Percentiles rank a stretch among this genome's conserved stretches.
These are phyloP conservation scores for Pedinophyceae sp. DNA, from an alignment of 139 green algal genomes.

Conservation along the genomic window DNA sequence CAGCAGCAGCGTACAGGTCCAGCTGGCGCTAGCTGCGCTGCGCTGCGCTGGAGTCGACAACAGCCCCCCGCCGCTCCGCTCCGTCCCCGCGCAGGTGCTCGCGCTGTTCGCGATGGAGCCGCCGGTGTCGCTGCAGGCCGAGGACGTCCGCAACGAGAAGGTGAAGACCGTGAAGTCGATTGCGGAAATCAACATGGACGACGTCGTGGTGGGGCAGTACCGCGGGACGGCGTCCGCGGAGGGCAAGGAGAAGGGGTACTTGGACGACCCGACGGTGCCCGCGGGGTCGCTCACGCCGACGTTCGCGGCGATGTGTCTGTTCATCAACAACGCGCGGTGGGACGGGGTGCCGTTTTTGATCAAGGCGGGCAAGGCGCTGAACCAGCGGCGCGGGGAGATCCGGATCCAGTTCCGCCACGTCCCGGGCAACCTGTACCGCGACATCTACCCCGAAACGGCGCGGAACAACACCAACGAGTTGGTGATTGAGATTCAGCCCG, in stretches of 20 bases:
- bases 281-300: conserved; percentile 65
- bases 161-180: conserved; percentile 86
- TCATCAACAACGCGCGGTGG: conserved; percentile 96
- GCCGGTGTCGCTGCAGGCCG: conserved; percentile 68
- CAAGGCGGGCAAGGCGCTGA: conserved; percentile 95
- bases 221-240: conserved; percentile 12
- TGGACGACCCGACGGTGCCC: conserved; percentile 91
- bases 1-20: too few relatives aligned
- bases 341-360: conserved; percentile 97
- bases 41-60: too few relatives aligned
- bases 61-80: too few relatives aligned
- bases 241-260: conserved; percentile 36
- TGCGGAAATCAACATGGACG: conserved; percentile 55
- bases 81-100: conserved; percentile 86
- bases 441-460: conserved; percentile 75
- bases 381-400: conserved; percentile 81
- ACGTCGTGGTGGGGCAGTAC: conserved; percentile 97
- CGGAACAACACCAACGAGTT: conserved; percentile 87
- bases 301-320: conserved; percentile 78
- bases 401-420: conserved; percentile 83
- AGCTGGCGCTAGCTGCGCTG: too few relatives aligned
- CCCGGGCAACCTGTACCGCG: conserved; percentile 56
- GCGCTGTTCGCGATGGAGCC: conserved; percentile 96
- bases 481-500: conserved; percentile 94
- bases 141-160: conserved; percentile 98